phyloP scores from a whole-genome alignment of 78 protist species.

The Dictyostelium brefeldianum region DNA sequence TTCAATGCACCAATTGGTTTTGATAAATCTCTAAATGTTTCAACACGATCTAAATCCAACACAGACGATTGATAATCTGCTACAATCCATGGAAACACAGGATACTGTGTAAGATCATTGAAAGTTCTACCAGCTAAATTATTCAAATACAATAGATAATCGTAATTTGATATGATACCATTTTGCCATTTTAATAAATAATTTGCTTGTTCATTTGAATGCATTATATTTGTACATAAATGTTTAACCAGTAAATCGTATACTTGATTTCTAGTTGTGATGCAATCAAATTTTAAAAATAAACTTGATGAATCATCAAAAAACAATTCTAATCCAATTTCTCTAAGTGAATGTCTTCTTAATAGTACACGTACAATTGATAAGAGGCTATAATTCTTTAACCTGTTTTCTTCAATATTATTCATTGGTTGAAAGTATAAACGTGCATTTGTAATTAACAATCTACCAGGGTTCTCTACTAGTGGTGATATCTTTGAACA shows the following conservation, averaged over 20 bases:
- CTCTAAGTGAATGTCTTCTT: conserved; percentile 84
- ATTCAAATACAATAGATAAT: conserved; percentile 94
- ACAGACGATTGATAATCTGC: conserved; percentile 14
- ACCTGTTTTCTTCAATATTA: conserved; percentile 80
- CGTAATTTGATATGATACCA: conserved; percentile 91
- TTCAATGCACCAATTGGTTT: conserved; percentile 97
- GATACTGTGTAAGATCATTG: conserved; percentile 94
- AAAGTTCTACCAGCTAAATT: conserved; percentile 90
- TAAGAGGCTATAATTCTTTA: conserved; percentile 60
- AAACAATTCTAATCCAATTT: conserved; percentile 76
- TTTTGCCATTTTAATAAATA: conserved; percentile 85
- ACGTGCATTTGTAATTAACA: conserved; percentile 79
- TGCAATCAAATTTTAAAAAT: conserved; percentile 53
- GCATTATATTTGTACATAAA: conserved; percentile 11
- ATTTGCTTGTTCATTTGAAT: conserved; percentile 52
- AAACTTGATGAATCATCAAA: conserved; percentile 59
- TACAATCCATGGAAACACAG: conserved; percentile 78
- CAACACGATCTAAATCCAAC: conserved; percentile 56
- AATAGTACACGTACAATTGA: conserved; percentile 37
- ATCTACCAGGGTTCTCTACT: conserved; percentile 88
- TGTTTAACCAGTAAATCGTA: conserved; percentile 40
- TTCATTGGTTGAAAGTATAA: conserved; percentile 93
- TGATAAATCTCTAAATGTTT: conserved; percentile 90
- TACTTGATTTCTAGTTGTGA: conserved; percentile 37
- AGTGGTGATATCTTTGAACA: conserved; percentile 87